A percentile compares a stretch with the other conserved stretches of the same genome.
phyloP scores from a whole-genome alignment of 1,284 basidiomycete genomes.

The Uromyces viciae-fabae region DNA sequence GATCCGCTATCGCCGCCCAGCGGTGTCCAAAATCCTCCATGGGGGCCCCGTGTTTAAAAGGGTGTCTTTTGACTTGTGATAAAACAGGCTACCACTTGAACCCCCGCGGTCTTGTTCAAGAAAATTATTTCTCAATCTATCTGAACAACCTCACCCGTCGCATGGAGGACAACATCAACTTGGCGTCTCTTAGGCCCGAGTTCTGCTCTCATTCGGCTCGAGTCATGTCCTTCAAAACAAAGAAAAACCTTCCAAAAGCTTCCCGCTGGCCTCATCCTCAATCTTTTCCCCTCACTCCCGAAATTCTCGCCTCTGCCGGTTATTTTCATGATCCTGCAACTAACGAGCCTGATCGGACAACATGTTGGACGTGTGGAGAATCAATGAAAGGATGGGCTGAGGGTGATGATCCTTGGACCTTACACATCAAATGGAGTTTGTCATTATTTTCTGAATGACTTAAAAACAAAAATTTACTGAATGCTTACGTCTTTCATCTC shows the following conservation, averaged over 20 bases:
- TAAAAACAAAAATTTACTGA: neutral
- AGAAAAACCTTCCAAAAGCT: constrained; percentile 30
- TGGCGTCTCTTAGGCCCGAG: neutral
- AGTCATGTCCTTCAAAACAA: constrained; percentile 37
- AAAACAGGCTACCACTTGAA: neutral
- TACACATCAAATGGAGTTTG: constrained; percentile 23
- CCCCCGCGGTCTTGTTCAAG: neutral
- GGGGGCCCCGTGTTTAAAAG: no score
- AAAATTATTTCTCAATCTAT: neutral
- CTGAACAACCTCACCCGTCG: neutral
- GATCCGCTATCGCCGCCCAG: neutral
- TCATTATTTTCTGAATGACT: neutral
- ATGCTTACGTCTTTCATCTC: neutral
- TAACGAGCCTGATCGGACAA: constrained; percentile 18
- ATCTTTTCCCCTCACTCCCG: constrained; percentile 19
- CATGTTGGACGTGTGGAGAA: constrained; percentile 40
- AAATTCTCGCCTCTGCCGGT: constrained; percentile 19
- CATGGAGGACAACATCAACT: constrained; percentile 12
- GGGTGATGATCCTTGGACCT: constrained; percentile 11
- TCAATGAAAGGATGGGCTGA: constrained; percentile 31
- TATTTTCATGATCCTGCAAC: constrained; percentile 33
- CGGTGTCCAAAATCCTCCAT: neutral
- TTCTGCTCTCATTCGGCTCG: constrained; percentile 34
- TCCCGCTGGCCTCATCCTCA: constrained; percentile 28
- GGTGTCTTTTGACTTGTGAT: no score